phyloP scores from a whole-genome alignment of 2,329 filamentous ascomycete genomes.

The Apiospora arundinis region DNA sequence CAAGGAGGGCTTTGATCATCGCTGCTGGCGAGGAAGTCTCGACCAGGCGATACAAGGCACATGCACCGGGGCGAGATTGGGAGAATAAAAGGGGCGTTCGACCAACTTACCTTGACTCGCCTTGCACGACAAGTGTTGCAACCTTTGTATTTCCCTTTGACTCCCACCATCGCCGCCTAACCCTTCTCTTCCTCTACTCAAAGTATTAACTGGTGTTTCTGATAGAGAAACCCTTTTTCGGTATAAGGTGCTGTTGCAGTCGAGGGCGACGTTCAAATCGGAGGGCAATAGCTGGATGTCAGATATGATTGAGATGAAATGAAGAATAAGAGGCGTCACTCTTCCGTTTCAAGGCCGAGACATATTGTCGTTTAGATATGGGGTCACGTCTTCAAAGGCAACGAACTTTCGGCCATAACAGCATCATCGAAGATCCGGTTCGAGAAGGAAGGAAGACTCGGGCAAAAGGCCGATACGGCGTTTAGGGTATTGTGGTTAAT shows the following conservation, averaged over 20 bases:
- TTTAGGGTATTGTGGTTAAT: neutral
- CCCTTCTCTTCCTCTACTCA: neutral
- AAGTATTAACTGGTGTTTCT: neutral
- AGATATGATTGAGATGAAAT: neutral
- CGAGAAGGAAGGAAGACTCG: neutral
- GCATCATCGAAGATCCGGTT: neutral
- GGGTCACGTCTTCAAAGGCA: neutral
- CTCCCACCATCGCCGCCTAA: constrained; percentile 24
- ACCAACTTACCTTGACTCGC: constrained; percentile 24
- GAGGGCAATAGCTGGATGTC: neutral
- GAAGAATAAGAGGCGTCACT: neutral
- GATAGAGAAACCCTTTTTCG: neutral
- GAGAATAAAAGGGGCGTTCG: neutral
- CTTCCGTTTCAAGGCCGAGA: neutral
- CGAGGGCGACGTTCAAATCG: neutral
- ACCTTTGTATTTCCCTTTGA: constrained; percentile 28
- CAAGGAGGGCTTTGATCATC: too few species aligned
- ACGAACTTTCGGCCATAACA: neutral
- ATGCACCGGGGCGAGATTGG: too few species aligned
- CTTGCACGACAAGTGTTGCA: constrained; percentile 27
- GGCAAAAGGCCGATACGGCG: constrained; percentile 13
- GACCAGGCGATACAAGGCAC: too few species aligned
- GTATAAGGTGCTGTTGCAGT: neutral
- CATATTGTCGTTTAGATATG: neutral
- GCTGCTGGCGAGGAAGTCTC: too few species aligned